Conservation (phyloP, 345 rosid species). For the Aquilaria sinensis region DNA sequence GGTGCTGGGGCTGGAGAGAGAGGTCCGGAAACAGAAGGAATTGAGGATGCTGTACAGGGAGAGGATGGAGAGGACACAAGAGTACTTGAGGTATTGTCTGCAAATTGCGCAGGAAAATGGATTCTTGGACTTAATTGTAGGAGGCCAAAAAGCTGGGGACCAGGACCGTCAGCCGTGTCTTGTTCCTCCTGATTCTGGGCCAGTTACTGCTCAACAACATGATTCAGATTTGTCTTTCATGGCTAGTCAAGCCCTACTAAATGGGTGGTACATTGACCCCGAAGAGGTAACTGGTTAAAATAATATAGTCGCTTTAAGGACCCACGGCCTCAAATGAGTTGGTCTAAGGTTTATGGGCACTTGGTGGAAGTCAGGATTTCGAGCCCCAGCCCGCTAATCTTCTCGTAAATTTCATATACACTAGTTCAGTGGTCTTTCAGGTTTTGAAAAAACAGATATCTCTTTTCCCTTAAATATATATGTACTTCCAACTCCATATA, state of each 20-base stretch:
- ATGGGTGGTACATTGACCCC: conserved; percentile 49
- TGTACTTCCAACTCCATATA: too few species aligned
- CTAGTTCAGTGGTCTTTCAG: too few species aligned
- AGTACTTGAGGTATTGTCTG: conserved; percentile 47
- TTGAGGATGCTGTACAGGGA: conserved; percentile 27
- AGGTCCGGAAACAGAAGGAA: conserved; percentile 41
- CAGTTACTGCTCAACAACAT: conserved; percentile 9
- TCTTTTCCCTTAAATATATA: too few species aligned
- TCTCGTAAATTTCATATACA: too few species aligned
- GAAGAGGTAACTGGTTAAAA: conserved; percentile 26
- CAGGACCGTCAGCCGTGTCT: conserved; percentile 12
- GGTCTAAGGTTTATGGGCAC: too few species aligned
- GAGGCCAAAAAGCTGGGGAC: conserved; percentile 13
- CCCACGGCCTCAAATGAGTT: too few species aligned
- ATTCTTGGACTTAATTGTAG: conserved; percentile 34
- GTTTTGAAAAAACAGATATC: too few species aligned
- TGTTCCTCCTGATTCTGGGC: conserved; percentile 9
- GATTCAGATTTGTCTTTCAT: conserved; percentile 17
- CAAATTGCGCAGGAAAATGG: conserved; percentile 54
- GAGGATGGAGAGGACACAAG: conserved; percentile 50
- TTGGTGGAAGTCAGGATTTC: too few species aligned
- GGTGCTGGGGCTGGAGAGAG: conserved; percentile 35
- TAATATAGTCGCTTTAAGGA: too few species aligned
- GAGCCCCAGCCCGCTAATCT: too few species aligned
- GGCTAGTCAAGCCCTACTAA: conserved; percentile 32